Base-by-base conservation (phyloP, 106 monocot genomes). In the Dendrobium chrysotoxum region DNA sequence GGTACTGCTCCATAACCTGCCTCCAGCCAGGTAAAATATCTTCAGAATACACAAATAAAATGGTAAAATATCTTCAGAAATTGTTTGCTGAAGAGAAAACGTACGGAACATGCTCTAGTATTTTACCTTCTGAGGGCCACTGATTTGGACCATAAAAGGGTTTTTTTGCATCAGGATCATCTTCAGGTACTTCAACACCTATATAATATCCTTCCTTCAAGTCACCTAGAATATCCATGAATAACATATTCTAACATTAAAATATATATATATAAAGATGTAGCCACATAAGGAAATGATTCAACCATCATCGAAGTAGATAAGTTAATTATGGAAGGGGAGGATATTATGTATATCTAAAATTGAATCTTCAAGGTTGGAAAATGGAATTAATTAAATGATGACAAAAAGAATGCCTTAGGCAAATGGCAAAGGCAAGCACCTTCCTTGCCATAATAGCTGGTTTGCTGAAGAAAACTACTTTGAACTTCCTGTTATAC, bases 121-220 rank as follows among this genome's bases (percentile, higher is more conserved):
- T 2, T 15, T 38, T 38, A 95, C 95, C 92, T 83, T 73, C 81
- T 83, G 95, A 89, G 83, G 95, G 95, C 95, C 92, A 95, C 44
- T 89, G 28, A 87, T 95, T 95, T 83, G 92, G 95, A 71, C 95
- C 95, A 88, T 86, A 95, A 87, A 95, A 92, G 83, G 92, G 92
- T 65, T 90, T 95, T 40, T 89, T 75, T 78, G 90, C 85, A 83
- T 86, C 79, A 55, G 85, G 87, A 65, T 90, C 90, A 85, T 81
- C 87, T 78, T 90, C 90, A 57, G 89, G 84, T 71, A 90, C 84
- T 81, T 95, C 92, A 79, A 95, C 44, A 42, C 92, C 95, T 79
- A 95, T 95, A 46, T 92, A 92, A 77, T 92, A 95, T 31, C 92
- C 95, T 85, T 95, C 95, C 79, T 95, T 95, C 58, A 90, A 89